These are phyloP conservation scores for Trypanosomatidae sp. DNA, from an alignment of 208 protist genomes.

Conservation along the genomic window DNA sequence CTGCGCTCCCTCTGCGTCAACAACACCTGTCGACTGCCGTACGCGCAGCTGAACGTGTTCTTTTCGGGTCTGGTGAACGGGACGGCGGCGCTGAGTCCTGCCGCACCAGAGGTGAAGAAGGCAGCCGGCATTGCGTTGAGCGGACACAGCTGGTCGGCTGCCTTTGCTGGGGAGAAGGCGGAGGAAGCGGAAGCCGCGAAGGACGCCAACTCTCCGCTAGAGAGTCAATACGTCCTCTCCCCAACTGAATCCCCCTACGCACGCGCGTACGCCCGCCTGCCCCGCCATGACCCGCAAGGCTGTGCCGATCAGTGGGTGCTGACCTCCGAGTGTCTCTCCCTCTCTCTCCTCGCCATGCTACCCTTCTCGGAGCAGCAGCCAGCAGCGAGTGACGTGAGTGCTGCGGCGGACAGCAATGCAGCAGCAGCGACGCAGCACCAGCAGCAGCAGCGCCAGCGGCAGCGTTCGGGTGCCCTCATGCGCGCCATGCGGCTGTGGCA, in stretches of 20 bases:
- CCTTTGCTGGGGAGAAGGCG: too few relatives aligned
- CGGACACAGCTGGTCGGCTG: too few relatives aligned
- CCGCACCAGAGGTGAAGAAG: not conserved
- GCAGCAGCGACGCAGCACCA: not conserved
- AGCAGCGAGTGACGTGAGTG: too few relatives aligned
- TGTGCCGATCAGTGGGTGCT: conserved; percentile 23
- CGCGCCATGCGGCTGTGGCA: conserved; percentile 25
- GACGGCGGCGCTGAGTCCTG: not conserved
- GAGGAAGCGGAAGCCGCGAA: too few relatives aligned
- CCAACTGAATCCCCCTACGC: too few relatives aligned
- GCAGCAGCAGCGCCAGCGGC: conserved; percentile 13
- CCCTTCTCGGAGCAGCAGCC: conserved; percentile 21
- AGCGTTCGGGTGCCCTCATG: conserved; percentile 22
- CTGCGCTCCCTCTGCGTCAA: conserved; percentile 54
- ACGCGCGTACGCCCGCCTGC: conserved; percentile 9
- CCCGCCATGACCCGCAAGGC: conserved; percentile 22
- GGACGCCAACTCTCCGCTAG: not conserved
- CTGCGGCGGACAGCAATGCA: not conserved
- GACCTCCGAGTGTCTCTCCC: conserved; percentile 30
- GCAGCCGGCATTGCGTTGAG: too few relatives aligned
- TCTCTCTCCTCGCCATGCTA: conserved; percentile 27
- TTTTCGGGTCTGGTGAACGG: conserved; percentile 35
- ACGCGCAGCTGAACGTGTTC: conserved; percentile 31
- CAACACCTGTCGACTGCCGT: conserved; percentile 31
- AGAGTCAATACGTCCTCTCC: too few relatives aligned